Base-by-base conservation (phyloP, 208 protist species). In the Leishmania braziliensis region DNA sequence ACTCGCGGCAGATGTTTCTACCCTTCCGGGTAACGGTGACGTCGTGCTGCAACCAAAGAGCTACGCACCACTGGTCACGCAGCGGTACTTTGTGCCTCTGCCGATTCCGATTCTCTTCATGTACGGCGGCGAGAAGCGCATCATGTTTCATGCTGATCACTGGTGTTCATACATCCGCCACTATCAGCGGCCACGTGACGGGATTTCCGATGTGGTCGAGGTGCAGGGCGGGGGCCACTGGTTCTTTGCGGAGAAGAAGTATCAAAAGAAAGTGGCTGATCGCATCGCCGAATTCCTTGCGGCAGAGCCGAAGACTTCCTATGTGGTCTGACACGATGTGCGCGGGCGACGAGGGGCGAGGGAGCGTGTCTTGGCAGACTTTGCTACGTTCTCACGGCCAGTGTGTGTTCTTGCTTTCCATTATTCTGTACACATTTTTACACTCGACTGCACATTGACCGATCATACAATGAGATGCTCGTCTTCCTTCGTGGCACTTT, bases 211-310 rank as follows among this genome's bases (percentile, higher is more conserved):
- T 54, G 93, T 93, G 56, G 84, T 96, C 1, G 81, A 84, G 66
- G 81, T 96, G 29, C 81, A 88, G 50, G 90, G 88, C n/a, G 91
- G 88, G 2, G 91, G 91, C 0, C 91, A 95, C 80, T 96, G 91
- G 91, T 96, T 95, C 79, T 96, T 95, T 66, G 90, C 93, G 1
- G 93, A 95, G 70, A 79, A 82, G 6, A 84, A 84, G 66, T 90
- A 89, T 63, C 88, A 86, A 50, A 77, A 76, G 62, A 80, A 88
- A 70, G 91, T 95, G n/a, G 84, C 85, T 0, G 77, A 92, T 68
- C 84, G 81, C 26, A 83, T 93, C 9, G 71, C 70, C 9, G 89
- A 91, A 43, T 93, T 96, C 78, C 78, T 92, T 39, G 82, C 79
- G 26, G 86, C 83, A 20, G 75, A 78, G 68, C 60, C 74, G 46